phyloP scores from a whole-genome alignment of 768 basidiomycete species.

The Albatrellus ellisii region DNA sequence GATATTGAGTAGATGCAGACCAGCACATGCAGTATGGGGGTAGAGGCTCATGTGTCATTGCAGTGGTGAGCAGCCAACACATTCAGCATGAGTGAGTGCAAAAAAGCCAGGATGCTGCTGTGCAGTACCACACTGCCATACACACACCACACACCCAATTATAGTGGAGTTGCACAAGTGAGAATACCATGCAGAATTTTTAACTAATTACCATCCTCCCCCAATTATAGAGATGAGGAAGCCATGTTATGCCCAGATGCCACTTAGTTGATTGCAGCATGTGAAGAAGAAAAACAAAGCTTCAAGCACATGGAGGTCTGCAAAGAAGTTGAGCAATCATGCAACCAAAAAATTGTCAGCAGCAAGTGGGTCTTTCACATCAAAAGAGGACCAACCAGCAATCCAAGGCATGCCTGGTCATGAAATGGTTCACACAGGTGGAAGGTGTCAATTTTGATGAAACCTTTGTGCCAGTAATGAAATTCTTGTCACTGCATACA shows the following conservation, averaged over 20 bases:
- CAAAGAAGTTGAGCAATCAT: not conserved
- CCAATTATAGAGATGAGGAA: not conserved
- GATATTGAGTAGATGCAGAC: no score
- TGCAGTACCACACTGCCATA: no score
- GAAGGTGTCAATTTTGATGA: conserved; percentile 28
- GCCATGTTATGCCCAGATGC: not conserved
- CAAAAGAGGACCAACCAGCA: conserved; percentile 18
- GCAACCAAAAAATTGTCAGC: not conserved
- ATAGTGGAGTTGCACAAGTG: no score
- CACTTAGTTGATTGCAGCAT: not conserved
- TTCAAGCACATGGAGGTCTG: not conserved
- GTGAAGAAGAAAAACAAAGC: not conserved
- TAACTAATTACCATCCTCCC: no score
- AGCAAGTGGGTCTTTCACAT: conserved; percentile 18
- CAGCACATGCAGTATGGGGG: no score
- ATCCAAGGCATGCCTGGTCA: conserved; percentile 28
- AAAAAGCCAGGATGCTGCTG: no score
- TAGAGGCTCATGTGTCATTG: no score
- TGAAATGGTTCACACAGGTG: conserved; percentile 28
- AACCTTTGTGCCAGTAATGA: conserved; percentile 28
- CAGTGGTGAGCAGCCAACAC: no score
- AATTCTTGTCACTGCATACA: conserved; percentile 25
- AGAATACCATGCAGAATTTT: no score
- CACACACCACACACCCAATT: no score
- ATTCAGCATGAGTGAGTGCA: no score